Percentiles rank a stretch among this genome's conserved stretches.
Evolutionary conservation across 2,329 filamentous ascomycete species (phyloP).

Genomic region (Nothopassalora personata): DNA sequence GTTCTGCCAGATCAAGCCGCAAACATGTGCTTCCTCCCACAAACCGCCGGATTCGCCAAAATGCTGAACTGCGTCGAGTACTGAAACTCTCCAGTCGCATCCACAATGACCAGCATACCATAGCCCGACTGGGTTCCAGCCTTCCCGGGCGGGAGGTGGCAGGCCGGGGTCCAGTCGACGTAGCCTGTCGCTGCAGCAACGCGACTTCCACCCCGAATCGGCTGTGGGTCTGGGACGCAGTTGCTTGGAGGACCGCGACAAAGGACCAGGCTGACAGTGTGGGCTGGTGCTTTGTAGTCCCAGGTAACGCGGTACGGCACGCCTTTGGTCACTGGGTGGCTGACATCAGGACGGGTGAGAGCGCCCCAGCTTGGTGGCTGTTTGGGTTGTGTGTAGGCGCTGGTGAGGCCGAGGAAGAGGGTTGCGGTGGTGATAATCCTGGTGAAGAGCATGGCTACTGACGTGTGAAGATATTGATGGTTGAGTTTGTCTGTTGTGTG

Average conservation of each 20-base stretch:
- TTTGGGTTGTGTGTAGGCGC: constrained; percentile 9
- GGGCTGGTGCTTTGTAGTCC: constrained; percentile 3
- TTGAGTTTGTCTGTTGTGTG: background rate
- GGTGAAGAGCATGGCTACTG: background rate
- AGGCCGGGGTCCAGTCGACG: constrained; percentile 11
- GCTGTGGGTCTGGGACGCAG: constrained; percentile 4
- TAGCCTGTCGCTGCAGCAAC: constrained; percentile 1
- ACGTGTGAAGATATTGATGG: background rate
- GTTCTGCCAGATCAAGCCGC: background rate
- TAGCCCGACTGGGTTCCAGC: constrained; percentile 7
- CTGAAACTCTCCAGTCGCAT: constrained; percentile 13
- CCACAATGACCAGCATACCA: constrained; percentile 16
- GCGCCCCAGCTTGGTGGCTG: constrained; percentile 8
- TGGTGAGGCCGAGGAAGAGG: background rate
- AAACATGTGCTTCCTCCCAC: background rate
- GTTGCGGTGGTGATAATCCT: background rate
- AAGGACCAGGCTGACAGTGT: constrained; percentile 11
- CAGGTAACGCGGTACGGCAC: constrained; percentile 9
- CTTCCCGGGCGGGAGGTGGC: constrained; percentile 5
- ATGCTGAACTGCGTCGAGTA: constrained; percentile 16
- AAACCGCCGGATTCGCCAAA: constrained; percentile 1
- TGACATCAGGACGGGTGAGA: constrained; percentile 4
- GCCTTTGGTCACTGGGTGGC: constrained; percentile 8
- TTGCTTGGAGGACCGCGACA: constrained; percentile 11
- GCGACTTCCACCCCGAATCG: constrained; percentile 2